Base-by-base conservation (phyloP, 1,284 basidiomycete genomes). In the Omphalotus olearius region DNA sequence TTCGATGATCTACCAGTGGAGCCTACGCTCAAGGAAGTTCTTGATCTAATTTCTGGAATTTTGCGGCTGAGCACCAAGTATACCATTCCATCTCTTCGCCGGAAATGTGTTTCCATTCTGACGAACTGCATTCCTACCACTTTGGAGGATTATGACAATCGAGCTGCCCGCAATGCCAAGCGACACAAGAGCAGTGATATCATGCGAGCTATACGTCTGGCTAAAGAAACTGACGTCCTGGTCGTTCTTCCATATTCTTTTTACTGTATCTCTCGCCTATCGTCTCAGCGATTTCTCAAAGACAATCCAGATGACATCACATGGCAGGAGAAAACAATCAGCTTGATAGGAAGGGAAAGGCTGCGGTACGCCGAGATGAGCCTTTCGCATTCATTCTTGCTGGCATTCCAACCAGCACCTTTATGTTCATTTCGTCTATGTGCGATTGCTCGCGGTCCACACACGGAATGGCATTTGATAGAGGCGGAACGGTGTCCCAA, bases 1-100 rank as follows among this genome's bases (percentile, higher is more conserved):
- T 72, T 72, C 40, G 67, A 71, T 39, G 57, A 45, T 14, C 53
- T 69, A 11, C 53, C 67, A 0, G 47, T 60, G 0, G 57, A 62
- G 3, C 64, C 68, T 2, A 67, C 69, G 42, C 62, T 74, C 13
- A 67, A 66, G 17, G 56, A 61, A 0, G 53, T 71, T 1, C 60
- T 73, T 3, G 54, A 54, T 4, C 74, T 70, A 52, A 59, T 72
- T 7, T 53, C 64, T 1, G 71, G 72, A 1, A 69, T 76, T 28
- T 65, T 76, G 0, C 68, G 70, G 13, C 62, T 76, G 25, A 69
- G 69, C 60, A 71, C 71, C 6, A 76, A 76, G 58, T 76, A 76
- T 52, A 53, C 73, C 52, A 65, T 75, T 10, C 61, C 62, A 1
- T 62, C 67, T 42, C 64, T 76, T 35, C 70, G 73, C 18, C 62